Conservation (phyloP, 495 filamentous ascomycete species). For the Talaromyces borbonicus region DNA sequence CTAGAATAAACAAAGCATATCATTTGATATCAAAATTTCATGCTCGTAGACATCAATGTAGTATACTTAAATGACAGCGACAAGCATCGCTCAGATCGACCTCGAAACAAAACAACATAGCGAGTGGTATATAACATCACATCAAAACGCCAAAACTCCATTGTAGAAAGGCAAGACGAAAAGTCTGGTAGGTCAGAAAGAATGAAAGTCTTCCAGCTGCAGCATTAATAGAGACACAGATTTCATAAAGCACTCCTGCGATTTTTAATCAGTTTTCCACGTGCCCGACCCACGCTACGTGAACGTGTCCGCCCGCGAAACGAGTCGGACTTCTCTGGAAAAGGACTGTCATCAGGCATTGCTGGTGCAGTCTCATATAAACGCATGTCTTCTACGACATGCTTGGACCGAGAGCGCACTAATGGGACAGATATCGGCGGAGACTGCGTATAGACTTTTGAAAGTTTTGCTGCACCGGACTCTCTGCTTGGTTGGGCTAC, state of each 20-base stretch:
- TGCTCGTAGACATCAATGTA: too few species aligned
- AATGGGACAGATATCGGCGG: background rate
- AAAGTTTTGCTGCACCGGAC: background rate
- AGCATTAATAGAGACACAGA: too few species aligned
- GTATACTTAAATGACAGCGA: too few species aligned
- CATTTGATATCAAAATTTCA: background rate
- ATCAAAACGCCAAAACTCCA: background rate
- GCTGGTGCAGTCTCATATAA: background rate
- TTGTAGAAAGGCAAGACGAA: background rate
- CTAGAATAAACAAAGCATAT: too few species aligned
- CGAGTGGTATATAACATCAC: conserved; percentile 2
- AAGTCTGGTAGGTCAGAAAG: conserved; percentile 1
- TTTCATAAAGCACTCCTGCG: conserved; percentile 6
- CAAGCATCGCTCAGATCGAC: too few species aligned
- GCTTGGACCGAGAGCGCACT: background rate
- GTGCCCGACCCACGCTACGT: conserved; percentile 20
- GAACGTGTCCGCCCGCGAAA: conserved; percentile 23
- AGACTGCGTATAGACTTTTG: background rate
- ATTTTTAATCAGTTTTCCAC: conserved; percentile 16
- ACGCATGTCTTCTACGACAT: background rate
- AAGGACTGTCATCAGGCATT: background rate
- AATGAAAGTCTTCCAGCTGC: too few species aligned
- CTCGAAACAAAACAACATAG: background rate
- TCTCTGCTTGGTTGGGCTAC: background rate
- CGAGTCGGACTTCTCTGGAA: conserved; percentile 6